These are phyloP conservation scores for Colletotrichum graminicola DNA, from an alignment of 2,329 filamentous ascomycete genomes.

Conservation along the genomic window DNA sequence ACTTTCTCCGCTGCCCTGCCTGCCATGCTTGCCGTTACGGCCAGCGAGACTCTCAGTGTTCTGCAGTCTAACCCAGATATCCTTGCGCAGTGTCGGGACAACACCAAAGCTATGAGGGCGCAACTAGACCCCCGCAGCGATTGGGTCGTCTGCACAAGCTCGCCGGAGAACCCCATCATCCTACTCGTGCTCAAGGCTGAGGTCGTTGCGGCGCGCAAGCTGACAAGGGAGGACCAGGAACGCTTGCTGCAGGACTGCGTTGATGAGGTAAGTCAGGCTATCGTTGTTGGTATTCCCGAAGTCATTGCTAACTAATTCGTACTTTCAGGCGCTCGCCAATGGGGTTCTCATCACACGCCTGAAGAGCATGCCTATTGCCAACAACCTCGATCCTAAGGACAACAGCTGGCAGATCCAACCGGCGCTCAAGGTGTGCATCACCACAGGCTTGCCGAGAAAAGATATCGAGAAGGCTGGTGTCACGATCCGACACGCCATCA, in stretches of 20 bases:
- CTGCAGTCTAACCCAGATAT: conserved; percentile 90
- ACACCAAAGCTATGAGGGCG: conserved; percentile 85
- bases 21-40: conserved; percentile 94
- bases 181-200: conserved; percentile 87
- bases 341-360: conserved; percentile 90
- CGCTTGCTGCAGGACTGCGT: conserved; percentile 88
- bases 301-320: background rate
- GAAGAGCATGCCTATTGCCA: conserved; percentile 79
- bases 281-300: background rate
- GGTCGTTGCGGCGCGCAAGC: conserved; percentile 76
- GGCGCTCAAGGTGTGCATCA: conserved; percentile 91
- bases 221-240: conserved; percentile 83
- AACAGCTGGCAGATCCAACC: conserved; percentile 78
- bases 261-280: conserved; percentile 80
- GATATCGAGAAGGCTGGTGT: conserved; percentile 95
- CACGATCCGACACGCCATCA: conserved; percentile 90
- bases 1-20: conserved; percentile 96
- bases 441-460: conserved; percentile 88
- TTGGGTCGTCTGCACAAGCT: conserved; percentile 87
- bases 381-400: conserved; percentile 75
- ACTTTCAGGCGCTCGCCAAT: conserved; percentile 79
- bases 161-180: conserved; percentile 87
- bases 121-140: conserved; percentile 95
- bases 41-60: conserved; percentile 88
- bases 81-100: conserved; percentile 82